Conservation (phyloP, 2,329 filamentous ascomycete species). For the Anisogramma anomala region DNA sequence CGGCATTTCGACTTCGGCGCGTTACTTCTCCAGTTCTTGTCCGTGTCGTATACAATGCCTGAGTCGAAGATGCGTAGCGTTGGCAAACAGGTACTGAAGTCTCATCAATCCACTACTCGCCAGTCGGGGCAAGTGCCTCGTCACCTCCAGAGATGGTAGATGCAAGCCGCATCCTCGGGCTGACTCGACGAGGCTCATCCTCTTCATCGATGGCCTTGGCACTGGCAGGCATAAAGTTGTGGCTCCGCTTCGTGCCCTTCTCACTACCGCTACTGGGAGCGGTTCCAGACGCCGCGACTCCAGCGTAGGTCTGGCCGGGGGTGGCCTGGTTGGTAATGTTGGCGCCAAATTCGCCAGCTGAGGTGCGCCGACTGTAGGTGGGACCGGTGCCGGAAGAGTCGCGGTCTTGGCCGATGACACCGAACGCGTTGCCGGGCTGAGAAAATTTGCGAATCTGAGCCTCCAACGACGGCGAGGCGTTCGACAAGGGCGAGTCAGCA, state of each 20-base stretch:
- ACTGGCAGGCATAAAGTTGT: conserved; percentile 35
- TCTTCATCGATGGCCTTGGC: conserved; percentile 36
- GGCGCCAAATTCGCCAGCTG: conserved; percentile 22
- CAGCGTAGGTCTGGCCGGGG: conserved; percentile 16
- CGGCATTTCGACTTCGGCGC: background rate
- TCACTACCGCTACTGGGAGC: conserved; percentile 19
- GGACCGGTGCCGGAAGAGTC: conserved; percentile 21
- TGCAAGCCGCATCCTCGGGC: conserved; percentile 19
- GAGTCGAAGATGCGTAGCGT: background rate
- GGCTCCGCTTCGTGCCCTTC: conserved; percentile 33
- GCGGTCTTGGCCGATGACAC: conserved; percentile 15
- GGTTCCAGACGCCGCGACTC: conserved; percentile 13
- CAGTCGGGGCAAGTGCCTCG: background rate
- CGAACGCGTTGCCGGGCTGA: conserved; percentile 19
- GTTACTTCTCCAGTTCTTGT: background rate
- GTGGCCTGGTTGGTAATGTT: conserved; percentile 21
- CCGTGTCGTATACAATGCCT: background rate
- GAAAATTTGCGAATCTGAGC: conserved; percentile 29
- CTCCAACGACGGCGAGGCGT: conserved; percentile 13
- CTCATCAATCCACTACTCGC: background rate
- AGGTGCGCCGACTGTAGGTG: conserved; percentile 22
- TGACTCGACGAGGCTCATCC: conserved; percentile 31
- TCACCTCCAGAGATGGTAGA: background rate
- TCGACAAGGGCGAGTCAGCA: conserved; percentile 6
- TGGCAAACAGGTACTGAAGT: background rate